A percentile compares a stretch with the other conserved stretches of the same genome.
phyloP scores from a whole-genome alignment of 129 eudicot genomes.

The Escallonia herrerae region DNA sequence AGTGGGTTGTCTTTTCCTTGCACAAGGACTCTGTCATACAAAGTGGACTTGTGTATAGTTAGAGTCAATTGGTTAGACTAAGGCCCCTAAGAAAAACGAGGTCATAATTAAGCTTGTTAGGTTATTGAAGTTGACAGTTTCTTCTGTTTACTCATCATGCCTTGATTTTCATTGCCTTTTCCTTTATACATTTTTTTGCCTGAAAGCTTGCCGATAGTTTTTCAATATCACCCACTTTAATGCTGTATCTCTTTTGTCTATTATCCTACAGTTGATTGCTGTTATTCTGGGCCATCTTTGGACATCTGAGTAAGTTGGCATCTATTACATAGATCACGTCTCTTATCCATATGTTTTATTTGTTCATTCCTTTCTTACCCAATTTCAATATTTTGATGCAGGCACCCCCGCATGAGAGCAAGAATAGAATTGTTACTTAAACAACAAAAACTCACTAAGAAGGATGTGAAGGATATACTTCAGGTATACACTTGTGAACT shows the following conservation, averaged over 20 bases:
- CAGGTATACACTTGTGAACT: constrained; percentile 43
- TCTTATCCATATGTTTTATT: background rate
- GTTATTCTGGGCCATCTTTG: constrained; percentile 96
- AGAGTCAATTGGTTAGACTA: too few species aligned
- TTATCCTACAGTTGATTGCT: constrained; percentile 67
- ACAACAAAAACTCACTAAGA: constrained; percentile 82
- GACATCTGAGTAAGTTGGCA: constrained; percentile 90
- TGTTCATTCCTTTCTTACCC: constrained; percentile 1
- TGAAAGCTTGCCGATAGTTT: background rate
- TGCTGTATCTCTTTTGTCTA: background rate
- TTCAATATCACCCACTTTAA: background rate
- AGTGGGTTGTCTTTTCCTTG: too few species aligned
- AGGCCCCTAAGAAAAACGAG: too few species aligned
- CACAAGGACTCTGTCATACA: too few species aligned
- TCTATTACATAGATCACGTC: background rate
- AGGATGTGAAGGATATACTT: constrained; percentile 70
- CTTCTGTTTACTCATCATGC: background rate
- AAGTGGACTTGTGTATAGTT: too few species aligned
- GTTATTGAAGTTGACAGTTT: too few species aligned
- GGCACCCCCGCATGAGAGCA: constrained; percentile 77
- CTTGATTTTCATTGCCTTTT: background rate
- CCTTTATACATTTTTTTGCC: background rate
- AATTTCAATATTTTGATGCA: constrained; percentile 14
- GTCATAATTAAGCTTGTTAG: background rate
- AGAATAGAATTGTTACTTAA: constrained; percentile 83